Evolutionary conservation across 2,329 filamentous ascomycete genomes (phyloP), one percentile per base, ranked within the genome.

Genomic region (Talaromyces verruculosus): DNA sequence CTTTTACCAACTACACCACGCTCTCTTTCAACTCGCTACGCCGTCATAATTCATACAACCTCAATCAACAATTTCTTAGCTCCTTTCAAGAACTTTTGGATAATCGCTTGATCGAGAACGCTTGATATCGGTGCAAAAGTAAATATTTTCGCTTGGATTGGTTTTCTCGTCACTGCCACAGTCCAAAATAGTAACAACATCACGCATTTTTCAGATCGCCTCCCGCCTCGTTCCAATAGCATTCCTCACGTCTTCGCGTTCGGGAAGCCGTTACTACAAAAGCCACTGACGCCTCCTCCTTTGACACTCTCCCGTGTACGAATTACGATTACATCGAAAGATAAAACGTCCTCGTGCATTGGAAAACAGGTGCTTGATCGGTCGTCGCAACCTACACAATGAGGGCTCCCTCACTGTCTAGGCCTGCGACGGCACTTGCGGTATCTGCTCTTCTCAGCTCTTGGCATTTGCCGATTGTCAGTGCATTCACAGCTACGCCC

Each of bases 321-420:
- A 59, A 59, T 13, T 35, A 22, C 17, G 10, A 55, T 35, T 15
- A 15, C 3, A 57, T 19, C 33, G 19, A 39, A 37, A 25, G 53
- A 57, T 25, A 25, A 19, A 13, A 10, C 11, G 11, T 35, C 33
- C 28, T 13, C 30, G 53, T 69, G 61, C 35, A 61, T 60, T 65
- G 63, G 51, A 45, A 60, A 62, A 63, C 55, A 66, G 64, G 66
- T 69, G 67, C 68, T 70, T 67, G 49, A 69, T 71, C 73, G 71
- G 77, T 79, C 77, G 78, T 79, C 74, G 76, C 75, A 68, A 70
- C 72, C 72, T 72, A 67, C 72, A 72, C 77, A 75, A 82, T 82
- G 80, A 80, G 77, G 77, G 67, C 67, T 59, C 71, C 77, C 78
- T 81, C 79, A 77, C 78, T 80, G 77, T 77, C 80, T 74, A 75